Evolutionary conservation across 2,329 filamentous ascomycete genomes (phyloP), one percentile per base, ranked within the genome.

Genomic region (Monosporascus sp.): DNA sequence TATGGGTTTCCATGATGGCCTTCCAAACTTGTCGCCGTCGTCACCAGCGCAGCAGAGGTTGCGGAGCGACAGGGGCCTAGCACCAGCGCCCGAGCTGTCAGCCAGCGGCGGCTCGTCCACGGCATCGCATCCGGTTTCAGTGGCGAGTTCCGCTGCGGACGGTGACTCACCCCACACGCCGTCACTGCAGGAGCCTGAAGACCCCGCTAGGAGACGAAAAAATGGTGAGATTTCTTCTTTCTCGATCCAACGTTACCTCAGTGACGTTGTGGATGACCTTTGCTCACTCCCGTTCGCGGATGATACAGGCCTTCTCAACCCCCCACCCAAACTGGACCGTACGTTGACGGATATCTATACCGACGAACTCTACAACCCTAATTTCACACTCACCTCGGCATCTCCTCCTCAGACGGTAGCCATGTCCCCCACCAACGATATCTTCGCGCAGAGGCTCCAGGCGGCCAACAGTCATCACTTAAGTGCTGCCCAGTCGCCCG

Each of bases 341-440:
- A 94, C 91, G 0, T 90, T 94, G 73, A 93, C 90, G 18, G 90
- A 95, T 65, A 81, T 90, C 48, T 93, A 89, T 65, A 81, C 84
- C 62, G 92, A 96, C 68, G 90, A 94, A 68, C 79, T 96, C 1
- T 96, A 89, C 75, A 91, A 86, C 61, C 86, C 88, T 0, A 80
- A 78, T 61, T 84, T 85, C 55, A 77, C 75, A 36, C 77, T 85
- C 63, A 80, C 80, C 0, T 78, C 82, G 0, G 73, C 82, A 5
- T 73, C 82, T 3, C 76, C 79, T 11, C 72, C 76, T 47, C 65
- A 70, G 57, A 71, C 61, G 62, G 68, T 75, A 31, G 69, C 76
- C 46, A 71, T 80, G 48, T 81, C 85, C 14, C 72, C 77, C 14
- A 70, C 68, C 50, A 80, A 81, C 61, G 76, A 84, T 55, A 70